phyloP scores from a whole-genome alignment of 2,329 filamentous ascomycete species.

The Pseudocercospora fuligena region DNA sequence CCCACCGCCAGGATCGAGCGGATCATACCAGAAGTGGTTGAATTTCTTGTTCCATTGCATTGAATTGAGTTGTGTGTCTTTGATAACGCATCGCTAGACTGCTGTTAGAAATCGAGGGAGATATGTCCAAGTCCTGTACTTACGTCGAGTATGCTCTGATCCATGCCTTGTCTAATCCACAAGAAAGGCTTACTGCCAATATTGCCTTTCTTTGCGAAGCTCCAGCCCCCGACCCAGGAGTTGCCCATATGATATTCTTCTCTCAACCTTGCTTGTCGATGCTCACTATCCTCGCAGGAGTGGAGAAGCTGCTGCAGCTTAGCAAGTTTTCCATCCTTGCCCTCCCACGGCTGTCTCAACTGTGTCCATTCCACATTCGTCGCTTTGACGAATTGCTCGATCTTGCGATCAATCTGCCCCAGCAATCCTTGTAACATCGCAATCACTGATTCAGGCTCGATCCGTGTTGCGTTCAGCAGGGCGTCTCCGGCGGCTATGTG shows the following conservation, averaged over 20 bases:
- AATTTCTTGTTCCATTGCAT: neutral
- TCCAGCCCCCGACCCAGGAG: neutral
- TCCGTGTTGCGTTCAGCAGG: neutral
- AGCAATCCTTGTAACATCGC: neutral
- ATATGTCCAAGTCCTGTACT: neutral
- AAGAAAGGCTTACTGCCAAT: neutral
- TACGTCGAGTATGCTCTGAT: neutral
- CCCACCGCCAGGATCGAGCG: neutral
- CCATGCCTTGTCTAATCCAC: neutral
- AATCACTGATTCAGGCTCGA: neutral
- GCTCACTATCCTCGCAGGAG: neutral
- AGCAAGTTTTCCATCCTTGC: neutral
- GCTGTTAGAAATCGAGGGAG: neutral
- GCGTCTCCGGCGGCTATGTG: neutral
- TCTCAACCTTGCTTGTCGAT: neutral
- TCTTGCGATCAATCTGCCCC: neutral
- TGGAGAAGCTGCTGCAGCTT: neutral
- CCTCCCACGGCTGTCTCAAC: neutral
- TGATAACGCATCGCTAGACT: neutral
- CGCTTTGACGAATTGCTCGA: neutral
- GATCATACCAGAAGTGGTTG: constrained; percentile 1
- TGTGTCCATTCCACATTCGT: neutral
- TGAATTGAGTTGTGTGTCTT: neutral
- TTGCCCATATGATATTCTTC: neutral
- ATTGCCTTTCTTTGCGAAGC: neutral